These are phyloP conservation scores for Ulota crispa DNA, from an alignment of 225 moss, liverwort and hornwort genomes.

Conservation along the genomic window DNA sequence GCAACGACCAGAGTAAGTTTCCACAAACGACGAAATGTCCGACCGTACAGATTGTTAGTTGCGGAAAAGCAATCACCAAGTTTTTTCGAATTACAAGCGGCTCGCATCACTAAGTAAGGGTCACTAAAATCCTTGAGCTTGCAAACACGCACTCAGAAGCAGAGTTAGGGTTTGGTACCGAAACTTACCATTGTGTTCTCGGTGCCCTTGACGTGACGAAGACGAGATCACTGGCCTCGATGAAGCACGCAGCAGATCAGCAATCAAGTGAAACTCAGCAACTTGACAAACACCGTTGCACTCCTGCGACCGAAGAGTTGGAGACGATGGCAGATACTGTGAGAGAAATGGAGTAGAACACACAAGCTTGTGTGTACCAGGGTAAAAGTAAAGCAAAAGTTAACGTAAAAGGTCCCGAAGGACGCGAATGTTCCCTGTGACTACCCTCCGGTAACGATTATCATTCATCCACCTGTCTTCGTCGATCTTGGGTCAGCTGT, in stretches of 20 bases:
- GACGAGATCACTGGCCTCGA: background rate
- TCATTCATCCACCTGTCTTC: background rate
- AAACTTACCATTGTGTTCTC: slow-evolving; percentile 32
- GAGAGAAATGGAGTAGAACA: background rate
- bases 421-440: slow-evolving; percentile 6
- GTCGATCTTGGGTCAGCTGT: background rate
- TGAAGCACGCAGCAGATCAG: background rate
- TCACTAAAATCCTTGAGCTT: background rate
- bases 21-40: background rate
- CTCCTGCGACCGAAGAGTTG: background rate
- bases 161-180: slow-evolving; percentile 3
- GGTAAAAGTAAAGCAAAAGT: background rate
- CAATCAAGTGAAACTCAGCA: background rate
- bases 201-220: background rate
- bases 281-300: background rate
- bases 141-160: background rate
- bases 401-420: background rate
- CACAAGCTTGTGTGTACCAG: background rate
- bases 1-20: background rate
- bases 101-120: background rate
- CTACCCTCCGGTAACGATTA: background rate
- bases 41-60: background rate
- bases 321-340: background rate
- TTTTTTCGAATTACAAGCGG: background rate
- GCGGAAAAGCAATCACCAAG: background rate